A percentile compares a stretch with the other conserved stretches of the same genome.
phyloP scores from a whole-genome alignment of 1,284 basidiomycete species.

The Irpex sp. region DNA sequence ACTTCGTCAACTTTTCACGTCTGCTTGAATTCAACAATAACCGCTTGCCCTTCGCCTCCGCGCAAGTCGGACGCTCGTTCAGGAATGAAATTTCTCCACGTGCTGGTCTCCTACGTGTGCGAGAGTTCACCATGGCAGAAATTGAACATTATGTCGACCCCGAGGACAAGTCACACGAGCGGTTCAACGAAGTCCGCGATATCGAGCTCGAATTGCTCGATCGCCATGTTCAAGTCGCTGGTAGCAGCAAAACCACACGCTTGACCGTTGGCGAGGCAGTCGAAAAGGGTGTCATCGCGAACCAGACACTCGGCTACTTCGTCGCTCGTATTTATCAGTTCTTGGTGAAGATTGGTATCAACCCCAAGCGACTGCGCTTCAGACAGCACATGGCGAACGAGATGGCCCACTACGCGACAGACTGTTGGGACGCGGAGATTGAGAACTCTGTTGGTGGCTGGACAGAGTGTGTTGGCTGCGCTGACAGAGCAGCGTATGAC shows the following conservation, averaged over 20 bases:
- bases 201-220: slow-evolving; percentile 79
- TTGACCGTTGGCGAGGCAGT: slow-evolving; percentile 92
- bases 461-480: slow-evolving; percentile 99
- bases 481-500: slow-evolving; percentile 97
- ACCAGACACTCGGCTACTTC: slow-evolving; percentile 98
- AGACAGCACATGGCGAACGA: slow-evolving; percentile 97
- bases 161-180: slow-evolving; percentile 83
- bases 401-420: slow-evolving; percentile 98
- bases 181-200: slow-evolving; percentile 81
- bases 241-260: slow-evolving; percentile 61
- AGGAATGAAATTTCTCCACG: slow-evolving; percentile 98
- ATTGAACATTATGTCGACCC: slow-evolving; percentile 99
- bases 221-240: slow-evolving; percentile 78
- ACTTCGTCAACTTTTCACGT: slow-evolving; percentile 98
- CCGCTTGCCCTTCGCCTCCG: slow-evolving; percentile 93
- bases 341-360: slow-evolving; percentile 90
- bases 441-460: slow-evolving; percentile 86
- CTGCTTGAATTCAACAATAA: slow-evolving; percentile 99
- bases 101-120: slow-evolving; percentile 92
- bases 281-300: slow-evolving; percentile 83
- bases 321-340: slow-evolving; percentile 91
- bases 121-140: slow-evolving; percentile 99
- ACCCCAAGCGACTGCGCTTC: slow-evolving; percentile 87
- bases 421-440: slow-evolving; percentile 99
- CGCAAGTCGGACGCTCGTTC: slow-evolving; percentile 96